Evolutionary conservation across 768 basidiomycete genomes (phyloP).

Genomic region (Lactifluus echinatus): DNA sequence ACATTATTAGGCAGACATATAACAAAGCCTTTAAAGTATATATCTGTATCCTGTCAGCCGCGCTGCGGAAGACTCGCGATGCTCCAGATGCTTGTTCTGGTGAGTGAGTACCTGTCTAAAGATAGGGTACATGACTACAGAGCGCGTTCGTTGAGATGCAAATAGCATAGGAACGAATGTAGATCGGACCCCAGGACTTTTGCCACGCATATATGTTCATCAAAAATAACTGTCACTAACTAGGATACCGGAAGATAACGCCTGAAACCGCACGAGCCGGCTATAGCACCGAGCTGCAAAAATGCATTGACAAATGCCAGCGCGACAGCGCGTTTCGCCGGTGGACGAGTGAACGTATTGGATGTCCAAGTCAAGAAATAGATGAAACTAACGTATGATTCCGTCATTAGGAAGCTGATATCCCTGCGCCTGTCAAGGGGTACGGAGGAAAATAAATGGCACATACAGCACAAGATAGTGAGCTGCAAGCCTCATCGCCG

Average conservation of each 20-base stretch:
- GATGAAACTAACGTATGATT: conserved; percentile 65
- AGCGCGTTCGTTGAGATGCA: conserved; percentile 52
- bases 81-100: conserved; percentile 27
- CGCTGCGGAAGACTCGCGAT: conserved; percentile 36
- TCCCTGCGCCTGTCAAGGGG: not conserved
- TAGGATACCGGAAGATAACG: not conserved
- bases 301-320: conserved; percentile 77
- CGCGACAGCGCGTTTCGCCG: conserved; percentile 84
- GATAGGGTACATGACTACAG: conserved; percentile 29
- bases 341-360: conserved; percentile 61
- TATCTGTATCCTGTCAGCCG: conserved; percentile 36
- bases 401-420: conserved; percentile 68
- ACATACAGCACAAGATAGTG: conserved; percentile 60
- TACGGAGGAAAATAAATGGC: not conserved
- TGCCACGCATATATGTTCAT: conserved; percentile 56
- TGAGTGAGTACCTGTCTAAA: conserved; percentile 28
- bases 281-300: conserved; percentile 75
- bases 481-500: conserved; percentile 50
- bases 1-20: no score
- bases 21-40: conserved; percentile 36
- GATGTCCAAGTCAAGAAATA: conserved; percentile 49
- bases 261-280: conserved; percentile 58
- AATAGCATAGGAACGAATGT: conserved; percentile 62
- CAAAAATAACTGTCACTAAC: conserved; percentile 6
- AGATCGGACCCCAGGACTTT: conserved; percentile 58